A percentile compares a stretch with the other conserved stretches of the same genome.
phyloP scores from a whole-genome alignment of 768 basidiomycete genomes.

The Leccinum incarnatum region DNA sequence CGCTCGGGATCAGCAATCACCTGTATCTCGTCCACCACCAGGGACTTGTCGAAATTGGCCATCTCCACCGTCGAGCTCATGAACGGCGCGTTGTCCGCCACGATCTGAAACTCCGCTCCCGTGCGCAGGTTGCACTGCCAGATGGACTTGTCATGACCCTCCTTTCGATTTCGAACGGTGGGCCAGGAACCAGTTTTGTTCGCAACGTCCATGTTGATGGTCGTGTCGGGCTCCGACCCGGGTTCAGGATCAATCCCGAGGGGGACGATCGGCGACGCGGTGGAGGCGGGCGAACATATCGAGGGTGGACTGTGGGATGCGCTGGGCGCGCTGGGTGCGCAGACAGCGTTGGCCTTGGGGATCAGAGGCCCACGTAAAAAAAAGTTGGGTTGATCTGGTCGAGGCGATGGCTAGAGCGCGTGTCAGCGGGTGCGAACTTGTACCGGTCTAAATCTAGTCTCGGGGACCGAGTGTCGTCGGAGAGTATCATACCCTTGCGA shows the following conservation, averaged over 20 bases:
- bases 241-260: conserved; percentile 51
- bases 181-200: conserved; percentile 22
- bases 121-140: conserved; percentile 79
- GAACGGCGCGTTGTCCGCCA: conserved; percentile 54
- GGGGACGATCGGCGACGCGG: conserved; percentile 61
- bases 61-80: conserved; percentile 84
- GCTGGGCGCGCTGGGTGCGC: conserved; percentile 3
- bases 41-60: too few species aligned
- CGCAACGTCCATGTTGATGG: conserved; percentile 30
- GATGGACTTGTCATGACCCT: conserved; percentile 47
- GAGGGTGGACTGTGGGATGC: conserved; percentile 35
- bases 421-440: conserved; percentile 32
- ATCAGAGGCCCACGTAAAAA: conserved; percentile 55
- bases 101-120: conserved; percentile 83
- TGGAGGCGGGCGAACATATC: conserved; percentile 39
- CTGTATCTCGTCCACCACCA: conserved; percentile 92
- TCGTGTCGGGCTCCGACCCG: conserved; percentile 36
- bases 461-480: conserved; percentile 11
- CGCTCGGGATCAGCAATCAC: conserved; percentile 81
- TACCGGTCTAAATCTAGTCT: conserved; percentile 47
- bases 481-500: conserved; percentile 28
- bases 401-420: conserved; percentile 26
- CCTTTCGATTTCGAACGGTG: conserved; percentile 32
- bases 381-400: conserved; percentile 51
- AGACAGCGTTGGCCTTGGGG: conserved; percentile 29